These are phyloP conservation scores for Parasitella parasitica DNA, from an alignment of 371 early-diverging fungal genomes.

Conservation along the genomic window DNA sequence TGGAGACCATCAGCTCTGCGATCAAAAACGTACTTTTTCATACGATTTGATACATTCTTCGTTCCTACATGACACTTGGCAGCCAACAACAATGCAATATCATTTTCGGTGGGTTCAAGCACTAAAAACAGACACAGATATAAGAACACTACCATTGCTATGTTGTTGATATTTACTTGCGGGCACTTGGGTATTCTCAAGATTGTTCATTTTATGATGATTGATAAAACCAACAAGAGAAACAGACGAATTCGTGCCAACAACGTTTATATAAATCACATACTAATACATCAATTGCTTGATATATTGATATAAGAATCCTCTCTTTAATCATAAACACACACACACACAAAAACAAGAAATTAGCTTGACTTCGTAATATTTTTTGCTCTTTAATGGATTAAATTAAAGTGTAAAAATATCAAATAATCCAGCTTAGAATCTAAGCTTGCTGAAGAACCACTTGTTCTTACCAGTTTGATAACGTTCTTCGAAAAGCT, in stretches of 20 bases:
- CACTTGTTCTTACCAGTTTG: constrained; percentile 98
- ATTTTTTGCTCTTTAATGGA: not conserved
- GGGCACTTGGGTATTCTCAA: not conserved
- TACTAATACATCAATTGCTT: not conserved
- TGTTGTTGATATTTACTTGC: not conserved
- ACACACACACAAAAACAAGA: not conserved
- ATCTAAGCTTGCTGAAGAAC: constrained; percentile 99
- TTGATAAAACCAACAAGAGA: not conserved
- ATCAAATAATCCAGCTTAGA: constrained; percentile 58
- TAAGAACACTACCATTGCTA: too few species aligned
- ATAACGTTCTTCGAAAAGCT: constrained; percentile 93
- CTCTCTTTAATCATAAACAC: not conserved
- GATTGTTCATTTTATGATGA: not conserved
- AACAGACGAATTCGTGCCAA: not conserved
- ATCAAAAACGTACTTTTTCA: constrained; percentile 93
- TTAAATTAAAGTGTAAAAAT: constrained; percentile 7
- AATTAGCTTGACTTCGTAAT: not conserved
- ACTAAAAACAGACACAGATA: constrained; percentile 12
- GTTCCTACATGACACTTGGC: constrained; percentile 92
- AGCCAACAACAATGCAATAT: constrained; percentile 89
- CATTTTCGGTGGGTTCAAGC: constrained; percentile 81
- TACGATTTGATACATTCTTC: constrained; percentile 88
- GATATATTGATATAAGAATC: not conserved
- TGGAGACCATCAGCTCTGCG: constrained; percentile 93
- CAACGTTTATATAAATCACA: not conserved